Evolutionary conservation across 208 protist genomes (phyloP).

Genomic region (Leishmania martiniquensis): DNA sequence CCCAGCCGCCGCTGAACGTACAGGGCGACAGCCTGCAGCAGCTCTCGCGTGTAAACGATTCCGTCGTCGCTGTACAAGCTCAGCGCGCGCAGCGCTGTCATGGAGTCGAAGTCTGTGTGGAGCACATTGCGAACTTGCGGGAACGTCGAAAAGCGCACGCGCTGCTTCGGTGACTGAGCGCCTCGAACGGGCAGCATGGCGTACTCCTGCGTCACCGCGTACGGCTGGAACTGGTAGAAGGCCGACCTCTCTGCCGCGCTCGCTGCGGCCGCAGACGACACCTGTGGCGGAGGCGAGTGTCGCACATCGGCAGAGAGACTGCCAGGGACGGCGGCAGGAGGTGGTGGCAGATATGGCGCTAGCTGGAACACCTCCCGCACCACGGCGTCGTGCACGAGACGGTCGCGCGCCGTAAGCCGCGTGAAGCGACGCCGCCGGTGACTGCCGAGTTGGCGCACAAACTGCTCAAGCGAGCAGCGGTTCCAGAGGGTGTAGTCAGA

Average conservation of each 20-base stretch:
- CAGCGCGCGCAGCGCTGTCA: slow-evolving; percentile 50
- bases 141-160: slow-evolving; percentile 54
- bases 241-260: neutral
- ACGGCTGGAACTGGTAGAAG: slow-evolving; percentile 63
- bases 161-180: slow-evolving; percentile 25
- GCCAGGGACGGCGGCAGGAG: slow-evolving; percentile 4
- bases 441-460: slow-evolving; percentile 34
- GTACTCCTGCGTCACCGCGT: slow-evolving; percentile 67
- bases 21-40: slow-evolving; percentile 49
- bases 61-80: slow-evolving; percentile 55
- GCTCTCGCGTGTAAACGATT: slow-evolving; percentile 53
- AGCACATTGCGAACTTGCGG: slow-evolving; percentile 71
- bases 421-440: slow-evolving; percentile 37
- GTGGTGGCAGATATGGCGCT: slow-evolving; percentile 34
- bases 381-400: slow-evolving; percentile 33
- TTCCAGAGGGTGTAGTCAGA: slow-evolving; percentile 79
- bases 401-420: slow-evolving; percentile 37
- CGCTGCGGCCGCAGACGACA: neutral
- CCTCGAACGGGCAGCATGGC: slow-evolving; percentile 64
- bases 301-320: neutral
- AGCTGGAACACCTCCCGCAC: slow-evolving; percentile 46
- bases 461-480: slow-evolving; percentile 51
- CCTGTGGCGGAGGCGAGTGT: neutral
- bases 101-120: slow-evolving; percentile 70
- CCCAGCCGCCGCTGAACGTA: slow-evolving; percentile 57